Base-by-base conservation (phyloP, 129 eudicot species). In the Centella asiatica region DNA sequence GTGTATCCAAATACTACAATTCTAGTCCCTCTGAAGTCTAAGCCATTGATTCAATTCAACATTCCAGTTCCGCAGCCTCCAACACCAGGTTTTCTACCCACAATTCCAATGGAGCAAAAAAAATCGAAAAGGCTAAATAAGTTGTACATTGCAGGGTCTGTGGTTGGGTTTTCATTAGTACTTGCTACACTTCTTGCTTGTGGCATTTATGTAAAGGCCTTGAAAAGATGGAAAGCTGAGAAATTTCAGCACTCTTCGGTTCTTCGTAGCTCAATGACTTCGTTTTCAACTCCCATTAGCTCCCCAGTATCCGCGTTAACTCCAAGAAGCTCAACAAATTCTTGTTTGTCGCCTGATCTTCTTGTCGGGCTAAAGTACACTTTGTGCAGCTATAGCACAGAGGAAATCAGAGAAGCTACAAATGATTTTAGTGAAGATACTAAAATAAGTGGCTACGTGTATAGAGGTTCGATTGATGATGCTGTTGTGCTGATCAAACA, bases 301-400 rank as follows among this genome's bases (percentile, higher is more conserved):
- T 77, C 83, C 15, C 78, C 82, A 8, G 15, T 67, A 22, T 76
- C 88, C 6, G 69, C 74, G 25, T 77, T 75, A 8, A 71, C 81
- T 65, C 62, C 77, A 1, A 75, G 78, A 71, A 83, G 76, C 77
- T 87, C 95, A 27, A 79, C 80, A 23, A 76, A 75, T 66, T 83
- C 95, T 40, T 83, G 95, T 70, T 71, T 87, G 77, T 87, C 95
- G 6, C 95, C 95, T 0, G 95, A 87, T 78, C 77, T 87, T 46
- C 80, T 83, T 10, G 77, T 62, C 15, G 81, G 85, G 19, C 61
- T 87, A 27, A 87, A 81, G 62, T 87, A 87, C 55, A 70, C 83
- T 33, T 59, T 87, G 68, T 55, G 69, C 64, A 83, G 72, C 47
- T 87, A 80, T 66, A 78, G 73, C 44, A 54, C 73, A 7, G 88